A percentile compares a stretch with the other conserved stretches of the same genome.
Evolutionary conservation across 768 basidiomycete species (phyloP).

Genomic region (Lyophyllum atratum): DNA sequence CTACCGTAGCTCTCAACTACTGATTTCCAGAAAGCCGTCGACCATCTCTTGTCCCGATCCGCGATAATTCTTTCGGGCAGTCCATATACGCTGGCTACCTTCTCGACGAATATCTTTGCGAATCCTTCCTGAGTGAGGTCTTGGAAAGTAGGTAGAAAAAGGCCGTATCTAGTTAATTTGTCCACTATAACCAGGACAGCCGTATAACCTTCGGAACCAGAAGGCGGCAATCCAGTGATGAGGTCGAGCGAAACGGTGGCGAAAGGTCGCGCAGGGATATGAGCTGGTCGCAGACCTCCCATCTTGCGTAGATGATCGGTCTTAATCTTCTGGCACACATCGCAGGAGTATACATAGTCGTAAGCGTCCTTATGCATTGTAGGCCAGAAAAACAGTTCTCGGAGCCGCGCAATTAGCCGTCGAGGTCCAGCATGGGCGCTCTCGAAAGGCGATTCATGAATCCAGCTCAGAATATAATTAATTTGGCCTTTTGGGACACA

Average conservation of each 20-base stretch:
- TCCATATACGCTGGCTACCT: background rate
- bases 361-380: background rate
- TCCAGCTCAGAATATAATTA: background rate
- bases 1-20: background rate
- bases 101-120: background rate
- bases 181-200: background rate
- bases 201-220: background rate
- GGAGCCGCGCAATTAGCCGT: constrained; percentile 9
- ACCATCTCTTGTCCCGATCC: background rate
- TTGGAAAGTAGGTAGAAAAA: background rate
- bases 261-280: no score
- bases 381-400: constrained; percentile 1
- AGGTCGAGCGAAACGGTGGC: background rate
- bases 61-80: background rate
- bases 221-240: background rate
- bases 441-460: constrained; percentile 20
- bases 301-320: no score
- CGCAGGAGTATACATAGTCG: background rate
- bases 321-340: constrained; percentile 1
- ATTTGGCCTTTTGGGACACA: constrained; percentile 15
- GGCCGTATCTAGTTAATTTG: background rate
- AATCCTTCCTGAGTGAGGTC: background rate
- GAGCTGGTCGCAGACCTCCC: no score
- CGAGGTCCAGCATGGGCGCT: constrained; percentile 8
- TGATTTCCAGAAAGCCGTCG: constrained; percentile 11